phyloP scores from a whole-genome alignment of 2,329 filamentous ascomycete species.

The Botrytis byssoidea region DNA sequence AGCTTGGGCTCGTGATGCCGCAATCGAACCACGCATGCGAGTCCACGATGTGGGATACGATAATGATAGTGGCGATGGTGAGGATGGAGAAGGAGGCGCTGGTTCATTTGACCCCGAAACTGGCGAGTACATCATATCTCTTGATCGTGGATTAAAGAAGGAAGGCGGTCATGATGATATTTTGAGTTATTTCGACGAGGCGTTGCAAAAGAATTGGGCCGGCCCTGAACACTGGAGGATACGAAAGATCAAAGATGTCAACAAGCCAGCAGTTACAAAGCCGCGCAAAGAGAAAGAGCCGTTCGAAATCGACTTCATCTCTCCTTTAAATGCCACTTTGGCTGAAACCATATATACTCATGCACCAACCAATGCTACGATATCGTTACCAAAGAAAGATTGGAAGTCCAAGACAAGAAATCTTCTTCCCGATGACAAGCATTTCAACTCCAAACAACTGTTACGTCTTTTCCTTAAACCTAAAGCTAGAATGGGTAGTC shows the following conservation, averaged over 20 bases:
- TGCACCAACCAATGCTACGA: slow-evolving; percentile 74
- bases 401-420: slow-evolving; percentile 94
- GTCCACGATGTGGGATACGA: slow-evolving; percentile 64
- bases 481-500: slow-evolving; percentile 75
- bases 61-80: slow-evolving; percentile 52
- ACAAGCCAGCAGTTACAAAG: slow-evolving; percentile 61
- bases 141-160: slow-evolving; percentile 68
- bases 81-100: slow-evolving; percentile 50
- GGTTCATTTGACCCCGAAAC: slow-evolving; percentile 63
- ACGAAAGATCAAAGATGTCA: slow-evolving; percentile 78
- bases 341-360: slow-evolving; percentile 79
- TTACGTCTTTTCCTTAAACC: slow-evolving; percentile 92
- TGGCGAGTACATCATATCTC: slow-evolving; percentile 75
- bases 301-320: slow-evolving; percentile 88
- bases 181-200: slow-evolving; percentile 96
- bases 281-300: slow-evolving; percentile 92
- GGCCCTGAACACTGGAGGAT: slow-evolving; percentile 99
- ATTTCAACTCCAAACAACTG: slow-evolving; percentile 92
- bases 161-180: slow-evolving; percentile 80
- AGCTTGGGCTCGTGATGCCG: slow-evolving; percentile 89
- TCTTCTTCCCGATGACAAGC: slow-evolving; percentile 93
- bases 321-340: slow-evolving; percentile 67
- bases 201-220: slow-evolving; percentile 94
- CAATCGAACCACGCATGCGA: slow-evolving; percentile 80
- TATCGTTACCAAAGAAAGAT: slow-evolving; percentile 87